phyloP scores from a whole-genome alignment of 129 eudicot genomes.

The Tagetes erecta region DNA sequence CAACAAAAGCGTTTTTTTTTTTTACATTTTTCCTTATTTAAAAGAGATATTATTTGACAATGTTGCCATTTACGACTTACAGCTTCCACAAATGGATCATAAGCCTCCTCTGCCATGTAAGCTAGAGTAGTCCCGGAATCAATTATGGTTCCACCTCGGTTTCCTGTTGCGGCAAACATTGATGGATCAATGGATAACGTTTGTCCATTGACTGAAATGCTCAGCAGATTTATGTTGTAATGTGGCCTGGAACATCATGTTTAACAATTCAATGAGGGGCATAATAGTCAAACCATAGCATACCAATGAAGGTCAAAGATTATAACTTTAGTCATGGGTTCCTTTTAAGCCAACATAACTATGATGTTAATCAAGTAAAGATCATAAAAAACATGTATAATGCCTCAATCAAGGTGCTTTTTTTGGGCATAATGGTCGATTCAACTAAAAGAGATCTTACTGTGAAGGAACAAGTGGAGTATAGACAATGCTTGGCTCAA shows the following conservation, averaged over 20 bases:
- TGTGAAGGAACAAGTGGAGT: conserved; percentile 88
- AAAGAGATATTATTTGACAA: not conserved
- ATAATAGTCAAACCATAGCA: conserved; percentile 1
- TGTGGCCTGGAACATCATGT: conserved; percentile 64
- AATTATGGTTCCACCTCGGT: conserved; percentile 87
- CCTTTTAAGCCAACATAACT: conserved; percentile 12
- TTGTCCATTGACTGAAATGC: conserved; percentile 88
- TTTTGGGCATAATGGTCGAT: conserved; percentile 1
- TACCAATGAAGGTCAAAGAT: conserved; percentile 18
- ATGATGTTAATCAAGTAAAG: conserved; percentile 2
- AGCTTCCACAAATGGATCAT: conserved; percentile 74
- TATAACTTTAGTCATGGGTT: conserved; percentile 19
- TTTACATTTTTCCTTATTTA: not conserved
- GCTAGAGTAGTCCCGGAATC: conserved; percentile 99
- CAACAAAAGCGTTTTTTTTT: not conserved
- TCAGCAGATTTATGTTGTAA: conserved; percentile 75
- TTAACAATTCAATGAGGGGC: conserved; percentile 16
- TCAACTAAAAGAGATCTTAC: conserved; percentile 53
- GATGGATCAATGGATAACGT: conserved; percentile 61
- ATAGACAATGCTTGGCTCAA: conserved; percentile 86
- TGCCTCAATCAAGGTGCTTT: not conserved
- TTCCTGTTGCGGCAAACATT: conserved; percentile 72
- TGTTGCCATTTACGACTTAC: conserved; percentile 49
- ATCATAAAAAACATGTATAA: not conserved
- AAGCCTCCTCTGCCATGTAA: conserved; percentile 89